These are phyloP conservation scores for Rubia tinctorum DNA, from an alignment of 305 asterid genomes.

Conservation along the genomic window DNA sequence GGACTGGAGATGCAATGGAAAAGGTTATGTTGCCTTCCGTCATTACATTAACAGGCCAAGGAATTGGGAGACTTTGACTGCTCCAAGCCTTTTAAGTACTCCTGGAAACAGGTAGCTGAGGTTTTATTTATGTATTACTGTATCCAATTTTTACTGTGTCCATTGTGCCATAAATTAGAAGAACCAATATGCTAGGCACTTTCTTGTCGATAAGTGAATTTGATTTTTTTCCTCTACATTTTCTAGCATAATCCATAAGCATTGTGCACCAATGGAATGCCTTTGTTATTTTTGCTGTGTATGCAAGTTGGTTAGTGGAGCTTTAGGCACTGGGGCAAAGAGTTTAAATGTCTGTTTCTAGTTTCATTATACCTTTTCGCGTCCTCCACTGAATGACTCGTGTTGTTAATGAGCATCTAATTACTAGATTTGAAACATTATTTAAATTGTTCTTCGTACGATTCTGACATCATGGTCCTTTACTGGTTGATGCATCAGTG, in stretches of 20 bases:
- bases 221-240: neutral
- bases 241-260: neutral
- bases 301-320: neutral
- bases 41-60: slow-evolving; percentile 79
- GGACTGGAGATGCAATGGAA: slow-evolving; percentile 95
- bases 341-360: neutral
- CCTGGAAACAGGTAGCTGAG: slow-evolving; percentile 80
- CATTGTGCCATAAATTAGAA: neutral
- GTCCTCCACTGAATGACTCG: neutral
- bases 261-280: neutral
- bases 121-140: slow-evolving; percentile 21
- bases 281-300: neutral
- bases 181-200: neutral
- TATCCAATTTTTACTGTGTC: slow-evolving; percentile 1
- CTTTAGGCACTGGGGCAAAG: neutral
- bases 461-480: slow-evolving; percentile 91
- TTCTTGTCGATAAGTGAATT: neutral
- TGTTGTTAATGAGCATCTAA: slow-evolving; percentile 5
- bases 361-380: neutral
- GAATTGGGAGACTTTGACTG: slow-evolving; percentile 62
- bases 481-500: slow-evolving; percentile 98
- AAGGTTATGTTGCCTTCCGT: slow-evolving; percentile 83
- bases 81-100: slow-evolving; percentile 66
- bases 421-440: slow-evolving; percentile 2
- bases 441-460: slow-evolving; percentile 41